A percentile compares a stretch with the other conserved stretches of the same genome.
phyloP scores from a whole-genome alignment of 1,139 yeast species.

The Kodamaea plutei region DNA sequence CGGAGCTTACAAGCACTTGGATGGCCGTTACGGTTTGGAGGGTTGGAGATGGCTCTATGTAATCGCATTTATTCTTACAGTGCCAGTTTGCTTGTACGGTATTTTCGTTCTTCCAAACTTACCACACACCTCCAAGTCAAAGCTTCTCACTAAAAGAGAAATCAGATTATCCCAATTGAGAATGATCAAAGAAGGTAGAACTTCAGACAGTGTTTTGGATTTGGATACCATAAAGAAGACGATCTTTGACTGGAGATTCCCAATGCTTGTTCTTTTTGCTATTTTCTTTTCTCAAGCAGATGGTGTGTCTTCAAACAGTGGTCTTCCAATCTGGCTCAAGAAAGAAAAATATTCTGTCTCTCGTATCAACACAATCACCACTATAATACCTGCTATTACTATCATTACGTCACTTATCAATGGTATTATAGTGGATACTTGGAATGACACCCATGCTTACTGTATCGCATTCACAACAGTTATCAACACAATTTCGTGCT shows the following conservation, averaged over 20 bases:
- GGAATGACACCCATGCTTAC: conserved; percentile 9
- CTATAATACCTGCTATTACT: conserved; percentile 21
- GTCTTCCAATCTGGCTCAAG: conserved; percentile 19
- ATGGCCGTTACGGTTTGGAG: conserved; percentile 25
- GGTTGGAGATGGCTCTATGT: conserved; percentile 43
- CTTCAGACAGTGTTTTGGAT: conserved; percentile 14
- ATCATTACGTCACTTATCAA: conserved; percentile 17
- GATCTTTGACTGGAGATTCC: conserved; percentile 18
- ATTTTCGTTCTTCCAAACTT: conserved; percentile 16
- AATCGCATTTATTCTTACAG: conserved; percentile 32
- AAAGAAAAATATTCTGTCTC: conserved; percentile 16
- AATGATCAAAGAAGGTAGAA: conserved; percentile 13
- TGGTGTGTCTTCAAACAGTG: conserved; percentile 21
- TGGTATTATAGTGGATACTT: conserved; percentile 18
- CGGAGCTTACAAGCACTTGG: conserved; percentile 32
- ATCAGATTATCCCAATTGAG: conserved; percentile 15
- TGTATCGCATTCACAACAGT: conserved; percentile 11
- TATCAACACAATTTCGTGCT: conserved; percentile 39
- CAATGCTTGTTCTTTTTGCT: conserved; percentile 21
- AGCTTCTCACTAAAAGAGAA: conserved; percentile 11
- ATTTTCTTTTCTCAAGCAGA: conserved; percentile 26
- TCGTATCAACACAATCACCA: conserved; percentile 18
- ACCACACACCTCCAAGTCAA: conserved; percentile 13
- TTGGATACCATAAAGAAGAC: conserved; percentile 10
- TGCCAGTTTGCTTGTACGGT: conserved; percentile 35